Evolutionary conservation across 805 yeast species (phyloP), one percentile per base, ranked within the genome.

Genomic region (Blastobotrys americana): DNA sequence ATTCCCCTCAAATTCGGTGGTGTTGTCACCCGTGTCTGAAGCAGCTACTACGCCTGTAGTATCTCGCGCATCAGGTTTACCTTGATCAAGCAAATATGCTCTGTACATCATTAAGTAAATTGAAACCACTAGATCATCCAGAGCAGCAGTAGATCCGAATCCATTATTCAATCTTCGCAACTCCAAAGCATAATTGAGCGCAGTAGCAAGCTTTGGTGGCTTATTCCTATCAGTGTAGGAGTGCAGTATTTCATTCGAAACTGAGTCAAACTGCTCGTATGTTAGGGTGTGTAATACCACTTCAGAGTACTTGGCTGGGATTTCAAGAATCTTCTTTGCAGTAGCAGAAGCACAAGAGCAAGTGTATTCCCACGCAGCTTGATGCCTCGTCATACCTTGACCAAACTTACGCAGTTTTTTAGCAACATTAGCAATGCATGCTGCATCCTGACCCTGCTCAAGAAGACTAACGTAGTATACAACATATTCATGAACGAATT

Each of bases 331-430:
- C 13, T 65, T 58, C 50, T 82, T 69, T 1, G 74, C 68, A 22
- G 82, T 63, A n/a, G 60, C 56, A 53, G 85, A 78, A 2, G 77
- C 65, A 1, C 70, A 58, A 0, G 70, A 59, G 51, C 82, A 78
- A 2, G 80, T 66, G 23, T 62, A 62, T 46, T 83, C 93, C 88
- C 93, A 87, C 0, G 80, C 76, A 39, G 68, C 70, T 17, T 72
- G 66, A 36, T 83, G 74, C 36, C 74, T 68, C 2, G 84, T 69
- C 86, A 90, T 84, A 2, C 84, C 83, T 0, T 89, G 72, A 13
- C 84, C 82, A 42, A 83, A 78, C 36, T 87, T 72, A 46, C 97
- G 73, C n/a, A 90, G 69, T 53, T 86, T 84, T 33, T 80, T 83
- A 8, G 81, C 72, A 57, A 89, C 71, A 4, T 70, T 63, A 2